Base-by-base conservation (phyloP, 768 basidiomycete species). In the Tephrocybe sp. region DNA sequence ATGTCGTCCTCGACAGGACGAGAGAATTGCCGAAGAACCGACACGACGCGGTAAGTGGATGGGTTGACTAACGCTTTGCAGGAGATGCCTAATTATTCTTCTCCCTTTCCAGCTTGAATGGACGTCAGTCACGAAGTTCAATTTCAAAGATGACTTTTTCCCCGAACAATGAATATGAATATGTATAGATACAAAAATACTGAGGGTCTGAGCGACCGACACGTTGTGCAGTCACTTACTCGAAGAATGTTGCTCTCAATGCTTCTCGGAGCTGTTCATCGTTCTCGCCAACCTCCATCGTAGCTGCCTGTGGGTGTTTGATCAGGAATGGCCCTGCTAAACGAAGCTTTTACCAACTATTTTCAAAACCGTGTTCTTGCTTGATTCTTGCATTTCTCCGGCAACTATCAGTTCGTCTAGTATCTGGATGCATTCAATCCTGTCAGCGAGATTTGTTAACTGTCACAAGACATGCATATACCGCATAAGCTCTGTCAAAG, bases 401-500 rank as follows among this genome's bases (percentile, higher is more conserved):
- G 91, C 87, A 25, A 97, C 87, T 57, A 98, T 83, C 35, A 98
- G 77, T 66, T 98, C 95, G 62, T 98, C 96, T 30, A 98, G 72
- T 51, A 98, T 83, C 87, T 90, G 37, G 9, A 15, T 5, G 8
- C 36, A n/a, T 13, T 31, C 15, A 41, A 32, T 3, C 16, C 15
- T 19, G 24, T 13, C 15, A 26, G 8, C 30, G 27, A 22, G 31
- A 16, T 5, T 15, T 7, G 28, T 27, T 40, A 18, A 2, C 26
- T 12, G 21, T 30, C 16, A 28, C n/a, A 18, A 31, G n/a, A 64
- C 68, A 25, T n/a, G n/a, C n/a, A n/a, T n/a, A n/a, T 16, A 90
- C 94, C 4, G 90, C 84, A 64, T 93, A 97, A 1, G 95, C 96
- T 66, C 93, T 91, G 64, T 98, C 90, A 65, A 98, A 98, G 72